A percentile compares a stretch with the other conserved stretches of the same genome.
These are phyloP conservation scores for Penicillium psychrosexuale DNA, from an alignment of 2,329 filamentous ascomycete species.

Conservation along the genomic window DNA sequence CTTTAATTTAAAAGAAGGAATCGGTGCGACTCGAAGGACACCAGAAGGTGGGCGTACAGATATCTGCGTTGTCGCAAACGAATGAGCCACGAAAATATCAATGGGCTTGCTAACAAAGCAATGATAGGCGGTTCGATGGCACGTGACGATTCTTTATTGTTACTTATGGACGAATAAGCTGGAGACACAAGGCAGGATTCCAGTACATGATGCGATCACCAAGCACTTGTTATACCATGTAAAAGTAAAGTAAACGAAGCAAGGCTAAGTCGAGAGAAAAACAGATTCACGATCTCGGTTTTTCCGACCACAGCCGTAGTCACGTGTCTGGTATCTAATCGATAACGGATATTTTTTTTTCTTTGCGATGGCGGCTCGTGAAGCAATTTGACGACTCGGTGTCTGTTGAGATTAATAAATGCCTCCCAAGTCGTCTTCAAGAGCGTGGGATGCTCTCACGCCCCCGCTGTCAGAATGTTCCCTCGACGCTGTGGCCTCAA, in stretches of 20 bases:
- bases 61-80: conserved; percentile 20
- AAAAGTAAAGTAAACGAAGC: conserved; percentile 1
- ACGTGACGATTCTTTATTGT: conserved; percentile 8
- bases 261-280: conserved; percentile 9
- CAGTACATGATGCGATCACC: conserved; percentile 7
- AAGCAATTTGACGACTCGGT: conserved; percentile 1
- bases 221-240: not conserved
- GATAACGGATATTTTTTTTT: conserved; percentile 29
- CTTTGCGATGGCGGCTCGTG: conserved; percentile 8
- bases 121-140: conserved; percentile 33
- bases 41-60: conserved; percentile 24
- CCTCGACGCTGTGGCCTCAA: conserved; percentile 74
- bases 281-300: conserved; percentile 16
- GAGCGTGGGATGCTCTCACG: conserved; percentile 66
- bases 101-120: conserved; percentile 27
- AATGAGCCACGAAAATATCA: conserved; percentile 22
- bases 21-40: conserved; percentile 32
- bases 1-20: conserved; percentile 49
- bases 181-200: not conserved
- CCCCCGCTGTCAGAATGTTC: conserved; percentile 78
- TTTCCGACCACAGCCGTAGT: conserved; percentile 18
- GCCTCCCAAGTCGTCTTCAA: conserved; percentile 48
- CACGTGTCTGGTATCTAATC: conserved; percentile 37
- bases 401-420: conserved; percentile 18
- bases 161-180: not conserved